A percentile compares a stretch with the other conserved stretches of the same genome.
Conservation (phyloP, 2,329 filamentous ascomycete genomes). For the Macrophomina pseudophaseolina region DNA sequence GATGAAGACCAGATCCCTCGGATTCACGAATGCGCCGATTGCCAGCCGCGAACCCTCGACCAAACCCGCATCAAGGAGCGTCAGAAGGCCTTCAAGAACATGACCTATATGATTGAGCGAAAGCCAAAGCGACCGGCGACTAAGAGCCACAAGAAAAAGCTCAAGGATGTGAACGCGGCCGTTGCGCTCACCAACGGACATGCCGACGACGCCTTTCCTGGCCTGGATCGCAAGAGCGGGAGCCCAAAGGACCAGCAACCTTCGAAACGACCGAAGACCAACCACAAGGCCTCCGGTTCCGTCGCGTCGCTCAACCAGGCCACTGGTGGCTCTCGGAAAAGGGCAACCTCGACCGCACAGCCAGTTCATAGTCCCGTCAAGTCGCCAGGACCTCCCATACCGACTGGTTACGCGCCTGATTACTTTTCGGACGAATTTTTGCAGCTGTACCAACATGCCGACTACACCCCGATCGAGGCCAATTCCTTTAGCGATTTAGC, state of each 20-base stretch:
- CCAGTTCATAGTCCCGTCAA: constrained; percentile 66
- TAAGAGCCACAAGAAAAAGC: constrained; percentile 88
- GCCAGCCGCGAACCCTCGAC: constrained; percentile 78
- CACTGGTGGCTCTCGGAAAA: constrained; percentile 66
- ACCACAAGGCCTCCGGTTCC: constrained; percentile 79
- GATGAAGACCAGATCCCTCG: constrained; percentile 71
- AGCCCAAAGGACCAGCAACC: constrained; percentile 61
- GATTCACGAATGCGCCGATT: constrained; percentile 87
- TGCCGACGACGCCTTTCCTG: constrained; percentile 47
- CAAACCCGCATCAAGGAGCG: constrained; percentile 75
- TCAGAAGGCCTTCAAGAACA: constrained; percentile 66
- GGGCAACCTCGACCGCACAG: constrained; percentile 56
- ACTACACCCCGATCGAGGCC: constrained; percentile 62
- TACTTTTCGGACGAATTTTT: constrained; percentile 78
- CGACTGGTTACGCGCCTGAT: constrained; percentile 67
- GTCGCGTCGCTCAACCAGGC: constrained; percentile 70
- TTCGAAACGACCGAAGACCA: constrained; percentile 80
- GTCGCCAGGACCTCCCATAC: constrained; percentile 66
- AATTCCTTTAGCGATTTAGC: constrained; percentile 80
- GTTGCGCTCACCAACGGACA: constrained; percentile 69
- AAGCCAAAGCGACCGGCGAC: constrained; percentile 75
- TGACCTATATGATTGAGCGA: constrained; percentile 57
- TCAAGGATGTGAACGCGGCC: constrained; percentile 66
- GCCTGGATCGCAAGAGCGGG: constrained; percentile 54
- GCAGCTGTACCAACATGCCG: constrained; percentile 70